These are phyloP conservation scores for Metarhizium guizhouense DNA, from an alignment of 2,329 filamentous ascomycete genomes.

Conservation along the genomic window DNA sequence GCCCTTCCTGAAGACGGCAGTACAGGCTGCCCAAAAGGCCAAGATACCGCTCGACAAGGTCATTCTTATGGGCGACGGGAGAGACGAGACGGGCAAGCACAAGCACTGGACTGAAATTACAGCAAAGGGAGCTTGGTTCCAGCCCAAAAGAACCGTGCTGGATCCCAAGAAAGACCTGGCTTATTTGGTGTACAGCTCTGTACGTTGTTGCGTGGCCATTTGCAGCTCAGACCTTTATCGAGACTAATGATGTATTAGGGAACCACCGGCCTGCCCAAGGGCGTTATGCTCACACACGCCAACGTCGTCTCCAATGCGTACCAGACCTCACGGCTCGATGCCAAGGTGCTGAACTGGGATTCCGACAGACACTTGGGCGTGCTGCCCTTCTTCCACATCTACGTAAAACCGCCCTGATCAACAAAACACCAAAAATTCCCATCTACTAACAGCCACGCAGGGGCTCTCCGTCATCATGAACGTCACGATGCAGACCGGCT, in stretches of 20 bases:
- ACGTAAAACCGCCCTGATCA: constrained; percentile 41
- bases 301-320: constrained; percentile 73
- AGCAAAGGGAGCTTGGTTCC: constrained; percentile 44
- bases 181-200: constrained; percentile 77
- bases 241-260: constrained; percentile 35
- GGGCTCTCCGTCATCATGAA: constrained; percentile 23
- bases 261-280: constrained; percentile 86
- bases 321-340: constrained; percentile 46
- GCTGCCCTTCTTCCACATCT: constrained; percentile 87
- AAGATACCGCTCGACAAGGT: constrained; percentile 66
- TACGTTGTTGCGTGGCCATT: constrained; percentile 10
- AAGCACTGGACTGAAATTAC: constrained; percentile 67
- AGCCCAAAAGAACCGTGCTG: constrained; percentile 48
- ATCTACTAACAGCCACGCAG: constrained; percentile 9
- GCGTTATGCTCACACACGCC: constrained; percentile 74
- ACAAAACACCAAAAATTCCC: background rate
- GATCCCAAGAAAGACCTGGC: constrained; percentile 65
- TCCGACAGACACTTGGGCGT: constrained; percentile 70
- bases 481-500: constrained; percentile 45
- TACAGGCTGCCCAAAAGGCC: constrained; percentile 57
- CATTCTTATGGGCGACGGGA: constrained; percentile 63
- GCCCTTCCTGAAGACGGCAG: constrained; percentile 53
- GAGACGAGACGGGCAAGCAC: constrained; percentile 46
- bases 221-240: background rate
- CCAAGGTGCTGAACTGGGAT: constrained; percentile 44